phyloP scores from a whole-genome alignment of 352 stramenopile genomes.

The Saprolegnia parasitica region DNA sequence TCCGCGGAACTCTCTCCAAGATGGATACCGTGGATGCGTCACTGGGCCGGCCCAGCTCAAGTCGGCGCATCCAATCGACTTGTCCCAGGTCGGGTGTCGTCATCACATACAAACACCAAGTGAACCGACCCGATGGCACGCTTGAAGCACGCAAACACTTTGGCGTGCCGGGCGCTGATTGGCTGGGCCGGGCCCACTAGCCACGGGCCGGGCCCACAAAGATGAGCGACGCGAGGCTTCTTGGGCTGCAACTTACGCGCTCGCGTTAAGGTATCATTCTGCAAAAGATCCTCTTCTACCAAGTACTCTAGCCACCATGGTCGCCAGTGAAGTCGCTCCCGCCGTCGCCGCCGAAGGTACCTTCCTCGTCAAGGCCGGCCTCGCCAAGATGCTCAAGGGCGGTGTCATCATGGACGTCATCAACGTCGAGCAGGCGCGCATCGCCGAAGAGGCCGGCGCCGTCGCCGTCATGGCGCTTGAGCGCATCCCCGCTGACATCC shows the following conservation, averaged over 20 bases:
- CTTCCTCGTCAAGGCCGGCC: conserved; percentile 92
- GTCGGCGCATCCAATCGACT: neutral
- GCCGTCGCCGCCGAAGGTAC: conserved; percentile 55
- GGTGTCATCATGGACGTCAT: conserved; percentile 97
- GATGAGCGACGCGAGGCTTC: too few species aligned
- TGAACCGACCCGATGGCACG: neutral
- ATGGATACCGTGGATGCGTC: neutral
- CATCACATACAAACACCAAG: neutral
- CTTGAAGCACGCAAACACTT: conserved; percentile 3
- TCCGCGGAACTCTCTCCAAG: neutral
- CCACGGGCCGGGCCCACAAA: neutral
- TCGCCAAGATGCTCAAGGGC: conserved; percentile 98
- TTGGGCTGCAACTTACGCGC: neutral
- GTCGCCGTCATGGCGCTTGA: conserved; percentile 98
- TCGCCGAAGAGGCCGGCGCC: conserved; percentile 95
- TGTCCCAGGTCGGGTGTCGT: neutral
- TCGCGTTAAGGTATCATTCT: conserved; percentile 4
- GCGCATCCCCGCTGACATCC: conserved; percentile 97
- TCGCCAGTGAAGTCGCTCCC: conserved; percentile 14
- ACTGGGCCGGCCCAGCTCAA: conserved; percentile 6
- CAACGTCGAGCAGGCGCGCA: conserved; percentile 90
- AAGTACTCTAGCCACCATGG: neutral
- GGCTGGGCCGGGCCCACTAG: conserved; percentile 6
- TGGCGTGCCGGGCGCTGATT: neutral
- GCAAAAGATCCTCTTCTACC: neutral